Base-by-base conservation (phyloP, 257 asterid genomes). In the Solanum peruvianum region DNA sequence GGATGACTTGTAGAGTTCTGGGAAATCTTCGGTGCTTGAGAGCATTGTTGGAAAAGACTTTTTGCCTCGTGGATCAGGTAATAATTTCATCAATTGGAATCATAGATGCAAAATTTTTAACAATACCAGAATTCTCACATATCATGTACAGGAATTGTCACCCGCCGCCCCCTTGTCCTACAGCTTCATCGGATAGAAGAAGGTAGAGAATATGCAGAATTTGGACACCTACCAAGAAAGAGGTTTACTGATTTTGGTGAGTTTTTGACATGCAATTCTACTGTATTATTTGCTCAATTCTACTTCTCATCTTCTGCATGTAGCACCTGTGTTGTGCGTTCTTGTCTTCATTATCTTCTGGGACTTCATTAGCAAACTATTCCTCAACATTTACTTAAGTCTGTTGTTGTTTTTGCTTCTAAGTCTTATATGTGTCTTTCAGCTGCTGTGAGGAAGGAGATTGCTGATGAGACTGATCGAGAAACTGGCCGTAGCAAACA, bases 1-100 rank as follows among this genome's bases (percentile, higher is more conserved):
- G 80, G 62, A 82, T 89, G 91, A 62, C 87, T 80, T 90, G 75
- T 86, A 94, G 98, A 94, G 98, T 91, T 94, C 95, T 67, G 97
- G 98, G 67, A 94, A 93, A 90, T 94, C 98, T 27, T 94, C 98
- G 0, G 98, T 94, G 56, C 95, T 94, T n/a, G 98, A 94, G 87
- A 94, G 98, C 88, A 87, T 91, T 88, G 98, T 94, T 6, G 98
- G 98, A 66, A 94, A 93, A 90, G 97, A 94, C 82, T 94, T 94
- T 85, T 88, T 94, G 91, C 98, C 97, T 87, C 97, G 98, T 89
- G 98, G 98, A 89, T 94, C 98, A 37, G 98, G 97, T 93, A 11
- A 75, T 82, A 45, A 76, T 86, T 86, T n/a, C 78, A 39, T 23
- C 56, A 69, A 45, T 78, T 78, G 14, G 83, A 78, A 78, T 44